Percentiles rank a stretch among this genome's conserved stretches.
phyloP scores from a whole-genome alignment of 2,329 filamentous ascomycete species.

The Harringtonia lauricola region DNA sequence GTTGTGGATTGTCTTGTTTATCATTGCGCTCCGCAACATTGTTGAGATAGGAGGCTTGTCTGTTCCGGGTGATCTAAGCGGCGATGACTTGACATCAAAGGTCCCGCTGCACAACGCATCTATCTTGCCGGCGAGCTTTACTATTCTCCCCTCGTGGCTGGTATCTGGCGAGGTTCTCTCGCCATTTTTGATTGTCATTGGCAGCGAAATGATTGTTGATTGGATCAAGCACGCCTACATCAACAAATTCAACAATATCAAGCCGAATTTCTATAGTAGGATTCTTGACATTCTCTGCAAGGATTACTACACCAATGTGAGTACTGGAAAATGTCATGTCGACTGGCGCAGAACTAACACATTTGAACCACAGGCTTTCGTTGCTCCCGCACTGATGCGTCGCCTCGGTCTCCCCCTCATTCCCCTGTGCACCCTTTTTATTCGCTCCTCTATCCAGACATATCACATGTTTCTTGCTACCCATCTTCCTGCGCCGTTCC shows the following conservation, averaged over 20 bases:
- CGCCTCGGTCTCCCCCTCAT: constrained; percentile 85
- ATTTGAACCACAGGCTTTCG: constrained; percentile 57
- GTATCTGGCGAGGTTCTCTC: constrained; percentile 76
- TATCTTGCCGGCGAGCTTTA: constrained; percentile 84
- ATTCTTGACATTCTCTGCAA: constrained; percentile 92
- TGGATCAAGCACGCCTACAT: constrained; percentile 97
- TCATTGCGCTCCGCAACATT: constrained; percentile 92
- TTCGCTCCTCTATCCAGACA: constrained; percentile 86
- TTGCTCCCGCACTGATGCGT: constrained; percentile 79
- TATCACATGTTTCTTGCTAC: constrained; percentile 97
- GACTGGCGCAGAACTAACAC: constrained; percentile 1
- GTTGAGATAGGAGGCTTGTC: constrained; percentile 87
- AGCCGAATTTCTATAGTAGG: constrained; percentile 76
- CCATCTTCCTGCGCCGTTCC: constrained; percentile 64
- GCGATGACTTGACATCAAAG: constrained; percentile 35
- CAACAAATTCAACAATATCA: constrained; percentile 96
- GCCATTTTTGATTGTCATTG: constrained; percentile 86
- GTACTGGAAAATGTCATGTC: constrained; percentile 15
- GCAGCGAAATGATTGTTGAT: constrained; percentile 94
- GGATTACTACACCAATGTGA: constrained; percentile 90
- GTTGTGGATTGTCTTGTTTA: constrained; percentile 92
- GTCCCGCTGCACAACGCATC: constrained; percentile 56
- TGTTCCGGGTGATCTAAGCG: constrained; percentile 38
- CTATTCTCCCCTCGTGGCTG: constrained; percentile 69
- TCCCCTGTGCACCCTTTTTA: constrained; percentile 87